A percentile compares a stretch with the other conserved stretches of the same genome.
Conservation (phyloP, 306 rosid genomes). For the Lupinus albus region DNA sequence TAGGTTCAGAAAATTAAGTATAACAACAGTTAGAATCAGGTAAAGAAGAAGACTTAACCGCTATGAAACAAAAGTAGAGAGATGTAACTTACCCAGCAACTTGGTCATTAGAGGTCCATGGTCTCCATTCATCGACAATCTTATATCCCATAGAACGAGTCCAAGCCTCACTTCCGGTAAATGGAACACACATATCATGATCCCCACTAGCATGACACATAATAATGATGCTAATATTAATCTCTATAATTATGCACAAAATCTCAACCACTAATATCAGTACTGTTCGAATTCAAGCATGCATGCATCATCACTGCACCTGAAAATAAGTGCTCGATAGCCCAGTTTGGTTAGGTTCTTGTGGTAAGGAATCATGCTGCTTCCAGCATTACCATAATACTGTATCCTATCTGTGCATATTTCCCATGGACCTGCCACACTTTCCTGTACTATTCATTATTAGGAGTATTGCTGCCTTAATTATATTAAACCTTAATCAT, state of each 20-base stretch:
- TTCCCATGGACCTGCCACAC: constrained; percentile 59
- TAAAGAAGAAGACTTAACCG: too few relatives aligned
- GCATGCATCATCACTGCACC: constrained; percentile 36
- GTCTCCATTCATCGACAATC: constrained; percentile 64
- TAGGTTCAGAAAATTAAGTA: too few relatives aligned
- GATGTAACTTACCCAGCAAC: constrained; percentile 22
- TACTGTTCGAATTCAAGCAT: constrained; percentile 13
- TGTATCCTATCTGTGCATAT: constrained; percentile 55
- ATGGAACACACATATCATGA: constrained; percentile 89
- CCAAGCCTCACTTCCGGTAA: constrained; percentile 78
- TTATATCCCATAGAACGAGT: constrained; percentile 65
- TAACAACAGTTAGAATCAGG: too few relatives aligned
- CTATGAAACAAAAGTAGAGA: too few relatives aligned
- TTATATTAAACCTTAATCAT: not conserved
- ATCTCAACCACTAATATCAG: too few relatives aligned
- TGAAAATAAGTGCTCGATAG: constrained; percentile 62
- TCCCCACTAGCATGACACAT: constrained; percentile 40
- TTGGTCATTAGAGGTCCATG: constrained; percentile 60
- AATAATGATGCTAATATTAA: too few relatives aligned
- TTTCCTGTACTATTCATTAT: constrained; percentile 44
- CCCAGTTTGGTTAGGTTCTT: constrained; percentile 58
- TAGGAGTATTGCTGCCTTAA: not conserved
- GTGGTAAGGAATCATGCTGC: constrained; percentile 86
- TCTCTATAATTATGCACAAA: too few relatives aligned
- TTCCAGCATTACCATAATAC: constrained; percentile 52